Percentiles rank a stretch among this genome's conserved stretches.
Evolutionary conservation across 179 eudicot species (phyloP).

Genomic region (Dionaea muscipula): DNA sequence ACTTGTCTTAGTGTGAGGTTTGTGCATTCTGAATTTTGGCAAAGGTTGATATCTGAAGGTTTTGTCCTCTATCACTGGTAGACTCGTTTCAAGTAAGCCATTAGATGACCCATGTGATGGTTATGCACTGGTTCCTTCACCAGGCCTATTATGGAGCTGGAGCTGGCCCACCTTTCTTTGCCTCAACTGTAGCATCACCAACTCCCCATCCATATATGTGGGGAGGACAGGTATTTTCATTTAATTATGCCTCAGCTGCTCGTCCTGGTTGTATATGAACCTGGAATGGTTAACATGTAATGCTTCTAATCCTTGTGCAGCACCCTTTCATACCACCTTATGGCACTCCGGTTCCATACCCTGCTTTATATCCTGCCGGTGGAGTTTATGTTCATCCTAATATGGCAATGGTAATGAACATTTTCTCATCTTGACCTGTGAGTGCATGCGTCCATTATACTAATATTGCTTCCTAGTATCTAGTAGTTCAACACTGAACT

Average conservation of each 20-base stretch:
- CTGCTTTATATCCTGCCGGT: constrained; percentile 71
- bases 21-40: too few relatives aligned
- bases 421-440: not conserved
- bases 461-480: too few relatives aligned
- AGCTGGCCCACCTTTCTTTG: constrained; percentile 63
- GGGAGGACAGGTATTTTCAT: constrained; percentile 60
- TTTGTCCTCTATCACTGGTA: too few relatives aligned
- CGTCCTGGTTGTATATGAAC: not conserved
- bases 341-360: constrained; percentile 85
- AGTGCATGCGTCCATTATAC: too few relatives aligned
- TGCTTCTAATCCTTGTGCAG: constrained; percentile 29
- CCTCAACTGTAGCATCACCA: constrained; percentile 70
- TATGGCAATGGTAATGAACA: constrained; percentile 45
- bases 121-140: not conserved
- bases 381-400: constrained; percentile 71
- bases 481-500: not conserved
- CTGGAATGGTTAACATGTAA: not conserved
- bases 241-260: not conserved
- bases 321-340: constrained; percentile 73
- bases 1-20: too few relatives aligned
- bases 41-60: too few relatives aligned
- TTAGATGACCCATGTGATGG: not conserved
- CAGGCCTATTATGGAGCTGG: constrained; percentile 84
- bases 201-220: constrained; percentile 86
- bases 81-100: too few relatives aligned